phyloP scores from a whole-genome alignment of 2,329 filamentous ascomycete genomes.

The Elsinoe necatrix region DNA sequence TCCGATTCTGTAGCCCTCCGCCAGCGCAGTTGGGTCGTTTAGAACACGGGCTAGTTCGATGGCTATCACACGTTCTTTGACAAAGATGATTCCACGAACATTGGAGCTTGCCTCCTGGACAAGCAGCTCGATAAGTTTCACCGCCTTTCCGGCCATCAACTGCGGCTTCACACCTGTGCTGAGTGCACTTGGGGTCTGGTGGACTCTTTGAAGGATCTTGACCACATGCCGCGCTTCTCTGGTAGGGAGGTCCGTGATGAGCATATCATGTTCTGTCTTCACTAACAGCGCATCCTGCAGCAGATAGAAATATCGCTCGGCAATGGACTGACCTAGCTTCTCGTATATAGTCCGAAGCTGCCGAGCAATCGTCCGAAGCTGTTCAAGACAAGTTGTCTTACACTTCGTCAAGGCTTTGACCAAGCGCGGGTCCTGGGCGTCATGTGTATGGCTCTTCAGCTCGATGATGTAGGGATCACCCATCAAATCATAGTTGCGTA shows the following conservation, averaged over 20 bases:
- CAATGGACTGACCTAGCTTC: not conserved
- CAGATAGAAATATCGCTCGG: not conserved
- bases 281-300: not conserved
- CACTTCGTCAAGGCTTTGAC: not conserved
- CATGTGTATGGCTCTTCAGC: not conserved
- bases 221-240: not conserved
- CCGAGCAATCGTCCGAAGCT: not conserved
- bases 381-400: not conserved
- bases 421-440: not conserved
- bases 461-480: constrained; percentile 14
- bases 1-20: constrained; percentile 31
- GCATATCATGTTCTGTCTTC: not conserved
- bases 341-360: not conserved
- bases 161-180: not conserved
- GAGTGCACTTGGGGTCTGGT: not conserved
- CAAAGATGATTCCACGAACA: constrained; percentile 40
- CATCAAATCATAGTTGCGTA: not conserved
- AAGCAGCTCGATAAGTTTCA: constrained; percentile 30
- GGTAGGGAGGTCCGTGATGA: not conserved
- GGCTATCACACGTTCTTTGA: constrained; percentile 39
- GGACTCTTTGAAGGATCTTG: not conserved
- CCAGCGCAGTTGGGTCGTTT: constrained; percentile 20
- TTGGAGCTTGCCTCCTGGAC: constrained; percentile 25
- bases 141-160: constrained; percentile 19
- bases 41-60: constrained; percentile 35